Base-by-base conservation (phyloP, 768 basidiomycete species). In the Phlegmacium glaucopus region DNA sequence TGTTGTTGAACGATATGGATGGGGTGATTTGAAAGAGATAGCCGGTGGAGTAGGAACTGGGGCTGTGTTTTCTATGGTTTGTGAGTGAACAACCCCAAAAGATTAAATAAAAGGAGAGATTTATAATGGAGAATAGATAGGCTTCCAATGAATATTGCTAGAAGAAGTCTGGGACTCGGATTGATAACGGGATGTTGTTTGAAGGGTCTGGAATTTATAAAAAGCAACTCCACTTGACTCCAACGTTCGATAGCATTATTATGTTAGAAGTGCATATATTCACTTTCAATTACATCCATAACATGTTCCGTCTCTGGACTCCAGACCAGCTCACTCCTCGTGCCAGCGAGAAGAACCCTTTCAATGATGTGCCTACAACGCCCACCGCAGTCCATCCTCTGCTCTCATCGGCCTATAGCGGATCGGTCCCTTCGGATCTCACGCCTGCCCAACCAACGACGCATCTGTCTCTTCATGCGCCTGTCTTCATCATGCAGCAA, bases 401-500 rank as follows among this genome's bases (percentile, higher is more conserved):
- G 11, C 67, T 75, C 40, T 56, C 63, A 54, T 54, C 68, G 58
- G 68, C 71, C 48, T 67, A 69, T 57, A 52, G 53, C 61, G 54
- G 51, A 50, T 71, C 75, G 61, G 76, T 63, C 52, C 52, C 60
- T 53, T 59, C 68, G 56, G 69, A 72, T 69, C 69, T 71, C 69
- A 70, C 69, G 64, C 71, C 72, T 75, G 70, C 84, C 72, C 61
- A 71, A 60, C 75, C 76, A 15, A 76, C 75, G 26, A 77, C 76
- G 28, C 72, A 73, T 35, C 80, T 91, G 64, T 84, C 90, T 54
- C 76, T 93, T 71, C 84, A 90, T 87, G 85, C 87, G 26, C 90
- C 90, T 64, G 78, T 82, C 62, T 89, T 90, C 72, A 80, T 82
- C 64, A 90, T 89, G 84, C 82, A 81, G 61, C 78, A 74, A 63